Percentiles rank a stretch among this genome's conserved stretches.
These are phyloP conservation scores for Alternaria brassicae DNA, from an alignment of 2,329 filamentous ascomycete genomes.

Conservation along the genomic window DNA sequence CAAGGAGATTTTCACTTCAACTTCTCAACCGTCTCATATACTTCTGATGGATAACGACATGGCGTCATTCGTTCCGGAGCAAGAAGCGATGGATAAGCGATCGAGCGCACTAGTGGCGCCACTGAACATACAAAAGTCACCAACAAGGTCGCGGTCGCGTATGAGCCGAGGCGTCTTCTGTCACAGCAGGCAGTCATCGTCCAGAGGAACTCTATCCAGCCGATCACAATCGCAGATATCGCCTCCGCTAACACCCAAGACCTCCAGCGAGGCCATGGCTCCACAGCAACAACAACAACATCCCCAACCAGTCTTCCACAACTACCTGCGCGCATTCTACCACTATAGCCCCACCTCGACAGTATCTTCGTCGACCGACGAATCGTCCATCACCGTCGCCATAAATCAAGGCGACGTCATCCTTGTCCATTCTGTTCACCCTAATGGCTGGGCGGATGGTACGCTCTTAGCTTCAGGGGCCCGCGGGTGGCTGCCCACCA, in stretches of 20 bases:
- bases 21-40: background rate
- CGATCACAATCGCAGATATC: slow-evolving; percentile 67
- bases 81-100: slow-evolving; percentile 41
- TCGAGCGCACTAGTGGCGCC: slow-evolving; percentile 48
- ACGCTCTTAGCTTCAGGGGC: slow-evolving; percentile 85
- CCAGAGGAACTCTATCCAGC: slow-evolving; percentile 39
- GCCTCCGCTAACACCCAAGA: slow-evolving; percentile 76
- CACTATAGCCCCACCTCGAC: slow-evolving; percentile 83
- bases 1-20: slow-evolving; percentile 1
- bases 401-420: slow-evolving; percentile 91
- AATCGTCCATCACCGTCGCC: slow-evolving; percentile 74
- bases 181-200: slow-evolving; percentile 45
- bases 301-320: slow-evolving; percentile 77
- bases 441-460: slow-evolving; percentile 98
- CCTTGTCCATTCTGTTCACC: slow-evolving; percentile 93
- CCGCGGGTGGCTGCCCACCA: slow-evolving; percentile 94
- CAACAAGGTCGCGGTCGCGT: slow-evolving; percentile 37
- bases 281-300: slow-evolving; percentile 52
- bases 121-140: slow-evolving; percentile 48
- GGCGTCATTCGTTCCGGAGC: slow-evolving; percentile 37
- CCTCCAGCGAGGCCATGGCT: slow-evolving; percentile 67
- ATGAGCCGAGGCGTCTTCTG: slow-evolving; percentile 18
- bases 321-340: slow-evolving; percentile 93
- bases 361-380: slow-evolving; percentile 77
- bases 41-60: slow-evolving; percentile 25